A percentile compares a stretch with the other conserved stretches of the same genome.
Conservation (phyloP, 257 asterid species). For the Prunella vulgaris region DNA sequence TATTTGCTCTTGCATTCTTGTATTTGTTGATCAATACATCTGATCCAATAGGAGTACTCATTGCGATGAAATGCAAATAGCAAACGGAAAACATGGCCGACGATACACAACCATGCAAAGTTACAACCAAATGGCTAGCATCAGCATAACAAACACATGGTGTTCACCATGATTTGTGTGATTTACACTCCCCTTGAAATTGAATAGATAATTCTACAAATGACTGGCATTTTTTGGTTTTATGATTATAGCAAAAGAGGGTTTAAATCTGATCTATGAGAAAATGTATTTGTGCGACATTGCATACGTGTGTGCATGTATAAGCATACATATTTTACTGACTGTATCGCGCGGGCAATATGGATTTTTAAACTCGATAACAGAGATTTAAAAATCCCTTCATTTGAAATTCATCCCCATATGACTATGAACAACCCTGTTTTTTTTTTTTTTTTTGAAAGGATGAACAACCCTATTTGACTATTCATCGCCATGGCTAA, state of each 20-base stretch:
- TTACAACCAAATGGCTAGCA: not conserved
- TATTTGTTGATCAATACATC: conserved; percentile 43
- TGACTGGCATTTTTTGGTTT: not conserved
- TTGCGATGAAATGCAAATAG: not conserved
- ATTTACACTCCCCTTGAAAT: not conserved
- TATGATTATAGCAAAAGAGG: not conserved
- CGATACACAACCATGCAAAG: not conserved
- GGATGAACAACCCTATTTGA: no score
- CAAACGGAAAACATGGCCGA: not conserved
- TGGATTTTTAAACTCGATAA: no score
- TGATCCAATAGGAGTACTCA: not conserved
- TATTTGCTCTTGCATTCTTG: conserved; percentile 39
- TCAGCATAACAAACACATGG: not conserved
- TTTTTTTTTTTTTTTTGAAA: no score
- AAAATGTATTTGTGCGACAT: no score
- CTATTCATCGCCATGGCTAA: not conserved
- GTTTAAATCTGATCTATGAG: no score
- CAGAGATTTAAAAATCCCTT: not conserved
- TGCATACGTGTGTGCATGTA: no score
- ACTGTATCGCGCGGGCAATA: no score
- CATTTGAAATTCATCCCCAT: not conserved
- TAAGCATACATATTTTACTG: no score
- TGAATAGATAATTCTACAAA: not conserved
- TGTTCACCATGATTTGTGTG: not conserved
- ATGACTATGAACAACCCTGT: no score